These are phyloP conservation scores for Curvularia hawaiiensis DNA, from an alignment of 2,329 filamentous ascomycete species.

Conservation along the genomic window DNA sequence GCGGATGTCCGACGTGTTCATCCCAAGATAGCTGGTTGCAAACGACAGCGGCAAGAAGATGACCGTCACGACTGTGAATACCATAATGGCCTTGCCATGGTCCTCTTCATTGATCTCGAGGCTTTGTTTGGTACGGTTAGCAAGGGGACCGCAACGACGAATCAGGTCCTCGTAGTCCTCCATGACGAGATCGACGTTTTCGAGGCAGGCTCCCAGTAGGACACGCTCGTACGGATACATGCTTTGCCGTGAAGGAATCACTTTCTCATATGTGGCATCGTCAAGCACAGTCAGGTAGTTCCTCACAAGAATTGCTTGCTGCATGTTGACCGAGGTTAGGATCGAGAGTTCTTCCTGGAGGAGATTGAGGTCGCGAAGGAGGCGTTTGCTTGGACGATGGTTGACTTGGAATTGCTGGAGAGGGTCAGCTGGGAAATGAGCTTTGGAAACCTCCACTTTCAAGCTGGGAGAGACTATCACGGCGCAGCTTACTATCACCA, in stretches of 20 bases:
- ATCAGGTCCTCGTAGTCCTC: slow-evolving; percentile 36
- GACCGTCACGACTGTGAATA: slow-evolving; percentile 53
- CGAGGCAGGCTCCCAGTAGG: slow-evolving; percentile 31
- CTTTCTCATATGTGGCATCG: slow-evolving; percentile 28
- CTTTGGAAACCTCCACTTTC: not conserved
- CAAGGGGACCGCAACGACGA: slow-evolving; percentile 34
- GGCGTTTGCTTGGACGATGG: slow-evolving; percentile 38
- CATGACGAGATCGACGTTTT: slow-evolving; percentile 22
- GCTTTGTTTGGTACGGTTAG: slow-evolving; percentile 42
- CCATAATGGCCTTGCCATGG: slow-evolving; percentile 51
- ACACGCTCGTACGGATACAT: slow-evolving; percentile 31
- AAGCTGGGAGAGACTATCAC: not conserved
- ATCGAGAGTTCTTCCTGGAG: slow-evolving; percentile 39
- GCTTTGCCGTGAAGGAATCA: slow-evolving; percentile 25
- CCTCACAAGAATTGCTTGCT: slow-evolving; percentile 35
- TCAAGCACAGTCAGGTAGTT: slow-evolving; percentile 36
- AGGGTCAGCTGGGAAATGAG: slow-evolving; percentile 10
- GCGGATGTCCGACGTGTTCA: slow-evolving; percentile 50
- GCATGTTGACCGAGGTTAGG: slow-evolving; percentile 30
- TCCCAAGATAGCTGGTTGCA: slow-evolving; percentile 51
- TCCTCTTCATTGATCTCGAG: slow-evolving; percentile 45
- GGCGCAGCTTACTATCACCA: not conserved
- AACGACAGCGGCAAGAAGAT: slow-evolving; percentile 54
- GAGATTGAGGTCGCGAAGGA: slow-evolving; percentile 41
- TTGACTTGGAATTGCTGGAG: slow-evolving; percentile 44